Evolutionary conservation across 2,329 filamentous ascomycete species (phyloP), one percentile per base, ranked within the genome.

Genomic region (Podosphaera xanthii): DNA sequence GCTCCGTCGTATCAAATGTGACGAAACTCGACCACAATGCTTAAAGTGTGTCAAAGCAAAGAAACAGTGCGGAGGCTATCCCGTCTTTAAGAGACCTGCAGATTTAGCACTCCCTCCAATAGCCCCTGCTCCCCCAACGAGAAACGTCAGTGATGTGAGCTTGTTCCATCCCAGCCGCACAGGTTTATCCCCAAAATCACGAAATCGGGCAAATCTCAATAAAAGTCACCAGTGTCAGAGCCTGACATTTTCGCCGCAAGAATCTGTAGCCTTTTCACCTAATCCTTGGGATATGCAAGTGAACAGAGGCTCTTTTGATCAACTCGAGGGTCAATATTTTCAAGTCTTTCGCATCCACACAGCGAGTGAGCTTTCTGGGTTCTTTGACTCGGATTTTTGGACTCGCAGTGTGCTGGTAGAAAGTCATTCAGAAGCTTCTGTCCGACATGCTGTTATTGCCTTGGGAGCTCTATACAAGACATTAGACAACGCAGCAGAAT

Each of bases 301-400:
- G 3, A 60, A 61, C 9, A 62, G 59, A 2, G 69, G 80, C n/a
- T 70, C 74, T 6, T 74, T 82, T 36, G 70, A 72, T 58, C 70
- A 73, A 4, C 71, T 73, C 55, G 80, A 84, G 61, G 74, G 72
- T 22, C 74, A 76, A 56, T 83, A 83, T 64, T 83, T 83, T 65
- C 75, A 80, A 60, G 70, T 83, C 10, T 84, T 84, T 64, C 76
- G 77, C 49, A 72, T 76, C 34, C 78, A 79, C 50, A 83, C 82
- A 0, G 78, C 81, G 1, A 76, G 71, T 54, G 80, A 83, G 64
- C 71, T 85, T 5, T 83, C 81, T 0, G 81, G 82, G 10, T 84
- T 81, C 66, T 85, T 85, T 61, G 79, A 84, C 65, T 78, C 76
- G 30, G 73, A 76, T 1, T 85, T 85, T 65, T 86, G 82, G 82